A percentile compares a stretch with the other conserved stretches of the same genome.
phyloP scores from a whole-genome alignment of 768 basidiomycete genomes.

The Suillus subaureus region DNA sequence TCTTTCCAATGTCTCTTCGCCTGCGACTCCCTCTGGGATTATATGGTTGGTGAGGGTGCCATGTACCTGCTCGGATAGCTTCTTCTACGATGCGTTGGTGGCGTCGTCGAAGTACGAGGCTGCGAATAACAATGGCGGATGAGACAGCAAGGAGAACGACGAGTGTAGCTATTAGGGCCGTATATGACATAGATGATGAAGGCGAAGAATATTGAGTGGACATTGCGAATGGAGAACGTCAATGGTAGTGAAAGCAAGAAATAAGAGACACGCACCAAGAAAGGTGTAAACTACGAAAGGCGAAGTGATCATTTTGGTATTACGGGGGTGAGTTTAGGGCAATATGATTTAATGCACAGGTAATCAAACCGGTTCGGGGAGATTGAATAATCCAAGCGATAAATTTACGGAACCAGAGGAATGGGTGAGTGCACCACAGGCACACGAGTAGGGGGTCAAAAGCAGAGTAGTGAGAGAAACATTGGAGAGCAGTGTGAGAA shows the following conservation, averaged over 20 bases:
- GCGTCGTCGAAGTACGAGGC: constrained; percentile 62
- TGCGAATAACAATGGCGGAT: constrained; percentile 65
- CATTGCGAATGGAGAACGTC: constrained; percentile 16
- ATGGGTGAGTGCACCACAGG: not conserved
- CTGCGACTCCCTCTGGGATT: constrained; percentile 20
- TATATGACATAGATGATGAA: constrained; percentile 30
- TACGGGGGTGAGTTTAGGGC: constrained; percentile 8
- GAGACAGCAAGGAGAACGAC: constrained; percentile 70
- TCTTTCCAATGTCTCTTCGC: constrained; percentile 32
- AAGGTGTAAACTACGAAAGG: constrained; percentile 33
- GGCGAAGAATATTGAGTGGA: constrained; percentile 4
- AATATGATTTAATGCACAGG: constrained; percentile 9
- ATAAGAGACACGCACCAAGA: constrained; percentile 26
- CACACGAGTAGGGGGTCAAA: not conserved
- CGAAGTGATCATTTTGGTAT: constrained; percentile 5
- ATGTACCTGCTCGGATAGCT: constrained; percentile 66
- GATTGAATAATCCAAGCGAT: constrained; percentile 3
- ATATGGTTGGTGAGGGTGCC: constrained; percentile 39
- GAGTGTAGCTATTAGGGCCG: constrained; percentile 61
- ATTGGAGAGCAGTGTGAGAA: constrained; percentile 22
- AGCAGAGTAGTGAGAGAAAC: constrained; percentile 12
- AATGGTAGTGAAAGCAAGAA: constrained; percentile 2
- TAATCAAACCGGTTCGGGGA: constrained; percentile 9
- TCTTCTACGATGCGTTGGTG: constrained; percentile 61
- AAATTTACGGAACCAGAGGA: not conserved